Evolutionary conservation across 495 filamentous ascomycete genomes (phyloP).

Genomic region (Penicillium daleae): DNA sequence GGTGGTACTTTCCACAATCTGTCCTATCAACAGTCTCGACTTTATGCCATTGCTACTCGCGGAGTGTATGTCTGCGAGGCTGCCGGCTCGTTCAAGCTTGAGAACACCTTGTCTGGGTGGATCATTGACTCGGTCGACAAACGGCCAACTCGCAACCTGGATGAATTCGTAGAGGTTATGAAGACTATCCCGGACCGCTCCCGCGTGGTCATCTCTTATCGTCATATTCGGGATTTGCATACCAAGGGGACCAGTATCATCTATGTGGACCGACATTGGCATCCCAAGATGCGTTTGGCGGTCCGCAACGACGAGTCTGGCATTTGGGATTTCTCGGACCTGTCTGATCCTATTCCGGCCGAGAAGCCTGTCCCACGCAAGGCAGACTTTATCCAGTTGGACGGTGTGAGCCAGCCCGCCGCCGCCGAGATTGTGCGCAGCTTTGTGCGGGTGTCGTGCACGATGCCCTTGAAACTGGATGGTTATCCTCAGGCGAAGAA

Average conservation of each 20-base stretch:
- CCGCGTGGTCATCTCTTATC: slow-evolving; percentile 90
- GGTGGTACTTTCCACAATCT: slow-evolving; percentile 93
- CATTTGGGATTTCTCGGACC: slow-evolving; percentile 90
- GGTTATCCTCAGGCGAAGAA: slow-evolving; percentile 92
- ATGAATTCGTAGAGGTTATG: slow-evolving; percentile 91
- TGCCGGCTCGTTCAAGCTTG: slow-evolving; percentile 91
- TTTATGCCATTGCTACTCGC: slow-evolving; percentile 89
- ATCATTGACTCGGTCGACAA: slow-evolving; percentile 91
- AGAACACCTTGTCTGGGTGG: slow-evolving; percentile 89
- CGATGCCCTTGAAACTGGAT: slow-evolving; percentile 93
- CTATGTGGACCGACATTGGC: slow-evolving; percentile 94
- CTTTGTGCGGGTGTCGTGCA: slow-evolving; percentile 90
- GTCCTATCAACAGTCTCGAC: slow-evolving; percentile 92
- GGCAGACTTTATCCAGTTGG: slow-evolving; percentile 87
- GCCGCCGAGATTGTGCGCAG: slow-evolving; percentile 90
- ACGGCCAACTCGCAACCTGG: slow-evolving; percentile 81
- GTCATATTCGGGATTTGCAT: slow-evolving; percentile 92
- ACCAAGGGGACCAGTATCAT: slow-evolving; percentile 91
- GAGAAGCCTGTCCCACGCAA: slow-evolving; percentile 69
- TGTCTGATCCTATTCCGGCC: slow-evolving; percentile 78
- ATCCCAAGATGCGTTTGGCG: slow-evolving; percentile 88
- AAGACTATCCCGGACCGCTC: slow-evolving; percentile 84
- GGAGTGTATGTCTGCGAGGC: slow-evolving; percentile 96
- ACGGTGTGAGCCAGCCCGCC: slow-evolving; percentile 85
- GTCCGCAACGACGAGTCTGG: slow-evolving; percentile 89